Base-by-base conservation (phyloP, 352 stramenopile species). In the Phytophthora idaei region DNA sequence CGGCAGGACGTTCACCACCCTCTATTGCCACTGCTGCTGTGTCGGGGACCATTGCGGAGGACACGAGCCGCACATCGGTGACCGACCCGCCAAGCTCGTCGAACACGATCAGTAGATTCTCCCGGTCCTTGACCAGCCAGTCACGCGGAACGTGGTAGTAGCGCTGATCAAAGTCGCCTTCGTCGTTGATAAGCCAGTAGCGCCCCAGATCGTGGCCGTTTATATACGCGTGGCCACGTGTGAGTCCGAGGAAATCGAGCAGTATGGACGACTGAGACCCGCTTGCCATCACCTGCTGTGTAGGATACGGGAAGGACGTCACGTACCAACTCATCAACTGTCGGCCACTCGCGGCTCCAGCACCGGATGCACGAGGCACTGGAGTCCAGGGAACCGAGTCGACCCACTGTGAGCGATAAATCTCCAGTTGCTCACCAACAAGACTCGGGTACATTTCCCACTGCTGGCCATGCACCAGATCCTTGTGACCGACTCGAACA, bases 141-240 rank as follows among this genome's bases (percentile, higher is more conserved):
- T 89, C 79, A 3, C 46, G 60, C 6, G 83, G 81, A 34, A 92
- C 69, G 36, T 90, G 72, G 47, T 92, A 92, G 56, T 90, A 89
- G 15, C 74, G 83, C 61, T 92, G 83, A n/a, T 87, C 69, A 39
- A 82, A 87, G 32, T 80, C 55, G 11, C 70, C 83, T 36, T 80
- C 57, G 46, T 83, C 60, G 57, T 77, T 78, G 45, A 88, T 79
- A 27, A 90, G 66, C 83, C 83, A 92, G 62, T 84, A 85, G 57
- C 83, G 83, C 3, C 83, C 83, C n/a, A 92, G 50, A 27, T 87
- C 77, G 51, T 89, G 75, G 25, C 83, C 83, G 53, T 92, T 92
- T 4, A 92, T 71, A 58, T 80, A 92, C 31, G 73, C 63, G 4
- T 77, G 81, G 14, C 83, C 83, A 49, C 83, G 81, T 5, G 80